Evolutionary conservation across 2,329 filamentous ascomycete genomes (phyloP).

Genomic region (Ophiostoma sp.): DNA sequence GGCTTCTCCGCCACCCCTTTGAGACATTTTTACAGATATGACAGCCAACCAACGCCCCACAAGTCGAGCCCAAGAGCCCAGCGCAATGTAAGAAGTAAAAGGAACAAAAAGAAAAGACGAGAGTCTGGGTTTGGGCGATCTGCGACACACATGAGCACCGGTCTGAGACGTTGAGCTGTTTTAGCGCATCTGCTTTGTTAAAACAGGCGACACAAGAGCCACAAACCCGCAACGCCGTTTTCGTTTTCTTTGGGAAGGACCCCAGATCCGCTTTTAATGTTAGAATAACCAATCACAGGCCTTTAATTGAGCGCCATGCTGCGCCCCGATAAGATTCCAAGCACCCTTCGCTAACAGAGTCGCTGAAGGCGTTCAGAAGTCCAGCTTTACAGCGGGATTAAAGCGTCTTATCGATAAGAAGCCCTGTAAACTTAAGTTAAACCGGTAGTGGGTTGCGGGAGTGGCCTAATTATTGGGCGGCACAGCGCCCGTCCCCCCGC

Average conservation of each 20-base stretch:
- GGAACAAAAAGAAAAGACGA: neutral
- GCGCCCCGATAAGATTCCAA: slow-evolving; percentile 15
- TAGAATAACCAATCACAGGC: neutral
- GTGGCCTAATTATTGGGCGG: neutral
- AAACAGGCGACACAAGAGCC: slow-evolving; percentile 30
- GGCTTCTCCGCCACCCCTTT: slow-evolving; percentile 1
- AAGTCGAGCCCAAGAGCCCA: neutral
- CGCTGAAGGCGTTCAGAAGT: neutral
- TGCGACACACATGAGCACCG: slow-evolving; percentile 31
- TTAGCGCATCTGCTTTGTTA: slow-evolving; percentile 38
- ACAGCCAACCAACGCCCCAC: neutral
- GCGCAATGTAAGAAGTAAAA: neutral
- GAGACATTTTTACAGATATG: neutral
- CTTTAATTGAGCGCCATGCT: neutral
- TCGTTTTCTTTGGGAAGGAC: neutral
- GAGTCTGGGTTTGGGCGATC: slow-evolving; percentile 28
- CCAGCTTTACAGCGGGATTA: neutral
- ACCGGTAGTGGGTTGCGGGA: slow-evolving; percentile 2
- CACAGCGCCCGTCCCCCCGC: neutral
- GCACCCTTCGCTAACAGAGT: neutral
- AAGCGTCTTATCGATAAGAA: slow-evolving; percentile 16
- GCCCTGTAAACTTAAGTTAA: neutral
- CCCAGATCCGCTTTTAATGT: neutral
- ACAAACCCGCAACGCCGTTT: neutral
- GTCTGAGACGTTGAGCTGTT: slow-evolving; percentile 41